Evolutionary conservation across 306 rosid species (phyloP), one percentile per base, ranked within the genome.

Genomic region (Dalbergia cultrata): DNA sequence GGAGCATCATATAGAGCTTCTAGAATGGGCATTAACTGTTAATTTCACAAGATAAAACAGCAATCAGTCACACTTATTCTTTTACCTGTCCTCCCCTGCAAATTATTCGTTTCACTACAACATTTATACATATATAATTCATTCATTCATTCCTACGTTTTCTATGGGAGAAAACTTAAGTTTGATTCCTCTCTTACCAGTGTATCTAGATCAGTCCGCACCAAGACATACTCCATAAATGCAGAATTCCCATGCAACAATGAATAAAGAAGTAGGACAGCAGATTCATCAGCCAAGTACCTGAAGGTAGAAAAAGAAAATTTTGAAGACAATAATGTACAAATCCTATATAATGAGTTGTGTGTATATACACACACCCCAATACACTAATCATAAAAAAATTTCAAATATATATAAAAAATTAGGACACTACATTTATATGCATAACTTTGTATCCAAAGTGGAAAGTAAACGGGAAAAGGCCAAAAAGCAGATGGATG

Each of bases 151-250:
- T n/a, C 22, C 10, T 16, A 53, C 9, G 6, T 77, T 33, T 62
- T 56, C 39, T 41, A 56, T 26, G 21, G 64, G 59, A 79, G 74
- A 81, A 65, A 72, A 26, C 72, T 77, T 70, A 67, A 83, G 82
- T 21, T 67, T 85, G 44, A 44, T 52, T 72, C 54, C 54, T 22
- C 97, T 45, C 31, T 1, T 96, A 96, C 99, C 99, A 96, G 79
- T 61, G 97, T 96, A 85, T 96, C 98, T 87, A 92, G 52, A 90
- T 96, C 99, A 81, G 97, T 96, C 85, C 99, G 97, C 87, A 96
- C 99, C 90, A 96, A 88, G 49, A 93, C 99, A 79, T 96, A 96
- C 84, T 96, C 99, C 84, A 90, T 85, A 88, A 96, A 96, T 73
- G 88, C 86, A 16, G 94, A 82, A 82, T 95, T 95, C 83, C 98